phyloP scores from a whole-genome alignment of 805 yeast species.

The Blastobotrys muscicola region DNA sequence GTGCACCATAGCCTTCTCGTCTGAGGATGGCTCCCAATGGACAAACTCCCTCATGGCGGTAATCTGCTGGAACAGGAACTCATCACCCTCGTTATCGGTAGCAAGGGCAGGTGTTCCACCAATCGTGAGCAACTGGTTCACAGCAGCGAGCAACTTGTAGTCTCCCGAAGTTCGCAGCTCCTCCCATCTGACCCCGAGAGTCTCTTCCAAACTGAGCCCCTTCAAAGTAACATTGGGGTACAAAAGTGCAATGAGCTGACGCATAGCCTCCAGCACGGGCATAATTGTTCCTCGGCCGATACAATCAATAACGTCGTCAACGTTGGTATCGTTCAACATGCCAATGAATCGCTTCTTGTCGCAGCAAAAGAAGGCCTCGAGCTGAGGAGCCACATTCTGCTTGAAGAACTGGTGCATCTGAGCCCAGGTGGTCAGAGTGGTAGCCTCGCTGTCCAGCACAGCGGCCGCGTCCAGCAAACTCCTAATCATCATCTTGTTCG shows the following conservation, averaged over 20 bases:
- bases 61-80: no score
- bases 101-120: no score
- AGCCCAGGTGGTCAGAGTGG: constrained; percentile 14
- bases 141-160: constrained; percentile 22
- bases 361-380: constrained; percentile 18
- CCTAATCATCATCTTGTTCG: constrained; percentile 15
- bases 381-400: constrained; percentile 16
- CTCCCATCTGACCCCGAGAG: constrained; percentile 18
- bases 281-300: constrained; percentile 14
- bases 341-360: constrained; percentile 16
- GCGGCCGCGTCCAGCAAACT: constrained; percentile 20
- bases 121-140: constrained; percentile 14
- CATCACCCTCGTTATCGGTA: no score
- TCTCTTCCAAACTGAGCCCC: constrained; percentile 15
- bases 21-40: no score
- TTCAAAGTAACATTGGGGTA: constrained; percentile 13
- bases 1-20: no score
- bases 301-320: background rate
- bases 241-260: constrained; percentile 20
- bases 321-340: constrained; percentile 4
- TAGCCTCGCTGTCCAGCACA: constrained; percentile 6
- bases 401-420: constrained; percentile 17
- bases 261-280: constrained; percentile 26
- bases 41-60: no score
- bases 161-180: constrained; percentile 27